Evolutionary conservation across 768 basidiomycete genomes (phyloP).

Genomic region (Rhodotorula babjevae): DNA sequence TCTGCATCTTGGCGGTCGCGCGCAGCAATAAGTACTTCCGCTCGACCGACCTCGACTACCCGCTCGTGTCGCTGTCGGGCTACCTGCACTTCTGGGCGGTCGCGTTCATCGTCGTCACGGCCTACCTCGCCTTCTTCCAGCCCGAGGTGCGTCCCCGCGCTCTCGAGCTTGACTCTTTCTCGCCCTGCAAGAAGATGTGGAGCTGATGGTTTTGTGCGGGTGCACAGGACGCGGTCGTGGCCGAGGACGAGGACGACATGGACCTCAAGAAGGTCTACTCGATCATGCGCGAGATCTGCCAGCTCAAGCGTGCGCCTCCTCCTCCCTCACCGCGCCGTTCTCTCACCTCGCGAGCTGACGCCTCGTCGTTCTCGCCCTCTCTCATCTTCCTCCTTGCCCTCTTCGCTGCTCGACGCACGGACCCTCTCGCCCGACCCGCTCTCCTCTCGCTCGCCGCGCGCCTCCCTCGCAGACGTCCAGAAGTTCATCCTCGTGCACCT

Average conservation of each 20-base stretch:
- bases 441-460: not conserved
- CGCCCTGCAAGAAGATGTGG: not conserved
- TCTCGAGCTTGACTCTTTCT: not conserved
- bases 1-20: too few relatives aligned
- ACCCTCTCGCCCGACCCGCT: not conserved
- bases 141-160: conserved; percentile 61
- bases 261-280: conserved; percentile 84
- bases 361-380: too few relatives aligned
- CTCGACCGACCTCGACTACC: conserved; percentile 47
- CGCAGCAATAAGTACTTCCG: conserved; percentile 53
- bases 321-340: not conserved
- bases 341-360: too few relatives aligned
- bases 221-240: conserved; percentile 63
- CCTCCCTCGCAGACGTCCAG: conserved; percentile 67
- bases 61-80: conserved; percentile 58
- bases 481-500: conserved; percentile 77
- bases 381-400: too few relatives aligned
- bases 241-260: conserved; percentile 72
- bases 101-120: conserved; percentile 73
- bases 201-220: not conserved
- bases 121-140: conserved; percentile 81
- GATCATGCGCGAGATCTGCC: conserved; percentile 90
- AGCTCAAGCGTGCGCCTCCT: conserved; percentile 76
- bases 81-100: conserved; percentile 84
- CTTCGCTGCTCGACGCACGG: not conserved